These are phyloP conservation scores for Tilletia setariae DNA, from an alignment of 1,284 basidiomycete species.

Conservation along the genomic window DNA sequence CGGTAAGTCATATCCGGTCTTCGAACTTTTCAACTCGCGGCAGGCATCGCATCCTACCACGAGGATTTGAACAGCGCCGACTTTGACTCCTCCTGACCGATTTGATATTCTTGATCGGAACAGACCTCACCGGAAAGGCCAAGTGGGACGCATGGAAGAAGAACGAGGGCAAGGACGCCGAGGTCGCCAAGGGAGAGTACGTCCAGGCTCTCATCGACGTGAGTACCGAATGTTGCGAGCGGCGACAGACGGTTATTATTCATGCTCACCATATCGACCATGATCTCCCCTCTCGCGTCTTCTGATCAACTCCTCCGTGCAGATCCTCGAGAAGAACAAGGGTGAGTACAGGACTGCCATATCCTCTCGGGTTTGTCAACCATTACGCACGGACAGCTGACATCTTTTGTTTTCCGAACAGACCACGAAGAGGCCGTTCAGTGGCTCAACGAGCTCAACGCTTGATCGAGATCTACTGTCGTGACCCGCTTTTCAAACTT, in stretches of 20 bases:
- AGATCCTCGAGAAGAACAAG: constrained; percentile 44
- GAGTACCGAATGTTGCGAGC: constrained; percentile 14
- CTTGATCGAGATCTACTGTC: neutral
- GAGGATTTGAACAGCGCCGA: too few species aligned
- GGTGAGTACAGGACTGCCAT: constrained; percentile 24
- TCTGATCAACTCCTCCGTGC: neutral
- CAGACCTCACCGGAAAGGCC: constrained; percentile 50
- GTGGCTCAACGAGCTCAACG: constrained; percentile 39
- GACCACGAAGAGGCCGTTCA: constrained; percentile 39
- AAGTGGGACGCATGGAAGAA: constrained; percentile 51
- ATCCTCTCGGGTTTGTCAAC: neutral
- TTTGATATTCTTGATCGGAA: neutral
- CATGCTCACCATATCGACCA: neutral
- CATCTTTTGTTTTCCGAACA: constrained; percentile 15
- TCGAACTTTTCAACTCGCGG: neutral
- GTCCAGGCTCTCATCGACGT: constrained; percentile 40
- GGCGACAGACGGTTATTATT: neutral
- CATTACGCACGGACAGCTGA: neutral
- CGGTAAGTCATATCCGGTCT: constrained; percentile 27
- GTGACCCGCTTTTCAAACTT: too few species aligned
- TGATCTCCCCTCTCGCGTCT: neutral
- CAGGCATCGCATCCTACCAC: too few species aligned
- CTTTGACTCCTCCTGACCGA: too few species aligned
- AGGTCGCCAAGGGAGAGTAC: constrained; percentile 47
- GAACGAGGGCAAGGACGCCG: constrained; percentile 38